These are phyloP conservation scores for Pistacia atlantica DNA, from an alignment of 345 rosid genomes.

Conservation along the genomic window DNA sequence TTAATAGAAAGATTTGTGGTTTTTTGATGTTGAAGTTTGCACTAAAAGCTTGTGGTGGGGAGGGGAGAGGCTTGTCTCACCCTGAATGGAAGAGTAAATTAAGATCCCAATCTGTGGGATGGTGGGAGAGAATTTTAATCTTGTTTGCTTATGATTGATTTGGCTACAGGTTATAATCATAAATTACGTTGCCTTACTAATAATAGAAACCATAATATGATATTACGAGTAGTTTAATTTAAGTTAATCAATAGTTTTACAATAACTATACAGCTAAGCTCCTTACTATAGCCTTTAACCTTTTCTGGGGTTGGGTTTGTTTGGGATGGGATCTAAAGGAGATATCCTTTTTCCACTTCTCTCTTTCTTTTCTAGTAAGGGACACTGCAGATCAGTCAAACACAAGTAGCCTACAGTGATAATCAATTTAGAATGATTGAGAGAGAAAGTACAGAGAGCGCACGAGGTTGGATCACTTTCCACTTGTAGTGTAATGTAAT, in stretches of 20 bases:
- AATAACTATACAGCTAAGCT: no score
- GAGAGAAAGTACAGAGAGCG: slow-evolving; percentile 16
- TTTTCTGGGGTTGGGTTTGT: neutral
- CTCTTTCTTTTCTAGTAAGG: neutral
- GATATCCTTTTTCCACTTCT: slow-evolving; percentile 25
- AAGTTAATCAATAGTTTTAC: no score
- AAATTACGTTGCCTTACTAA: slow-evolving; percentile 10
- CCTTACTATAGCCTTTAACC: neutral
- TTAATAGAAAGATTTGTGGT: slow-evolving; percentile 5
- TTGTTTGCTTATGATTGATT: slow-evolving; percentile 8
- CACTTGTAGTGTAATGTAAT: slow-evolving; percentile 1
- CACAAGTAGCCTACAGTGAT: slow-evolving; percentile 13
- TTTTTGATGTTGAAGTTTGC: neutral
- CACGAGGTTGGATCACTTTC: slow-evolving; percentile 24
- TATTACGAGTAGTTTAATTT: neutral
- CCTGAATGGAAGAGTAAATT: neutral
- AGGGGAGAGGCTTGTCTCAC: slow-evolving; percentile 13
- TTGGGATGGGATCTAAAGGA: slow-evolving; percentile 32
- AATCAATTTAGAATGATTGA: slow-evolving; percentile 21
- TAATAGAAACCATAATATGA: slow-evolving; percentile 17
- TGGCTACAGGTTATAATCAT: neutral
- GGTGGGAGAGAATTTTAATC: slow-evolving; percentile 2
- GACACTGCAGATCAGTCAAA: slow-evolving; percentile 27
- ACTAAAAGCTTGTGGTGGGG: slow-evolving; percentile 9
- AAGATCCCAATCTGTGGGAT: slow-evolving; percentile 28